Evolutionary conservation across 2,329 filamentous ascomycete genomes (phyloP).

Genomic region (Kalmusia sp.): DNA sequence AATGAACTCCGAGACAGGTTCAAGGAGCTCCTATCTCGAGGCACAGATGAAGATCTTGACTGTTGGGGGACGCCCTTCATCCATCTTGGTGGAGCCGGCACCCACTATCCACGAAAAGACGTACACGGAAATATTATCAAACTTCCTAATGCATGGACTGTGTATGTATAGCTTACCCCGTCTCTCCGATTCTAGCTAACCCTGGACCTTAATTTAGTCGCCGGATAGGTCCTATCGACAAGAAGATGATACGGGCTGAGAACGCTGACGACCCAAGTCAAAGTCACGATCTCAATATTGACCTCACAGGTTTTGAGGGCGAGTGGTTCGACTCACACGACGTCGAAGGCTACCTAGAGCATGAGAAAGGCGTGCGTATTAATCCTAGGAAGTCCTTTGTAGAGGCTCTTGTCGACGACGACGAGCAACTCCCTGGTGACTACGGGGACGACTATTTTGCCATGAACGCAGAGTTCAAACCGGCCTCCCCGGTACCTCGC

Average conservation of each 20-base stretch:
- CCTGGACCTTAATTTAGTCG: conserved; percentile 9
- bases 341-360: conserved; percentile 74
- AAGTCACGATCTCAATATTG: conserved; percentile 58
- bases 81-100: conserved; percentile 72
- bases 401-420: conserved; percentile 54
- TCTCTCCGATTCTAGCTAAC: no score
- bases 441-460: neutral
- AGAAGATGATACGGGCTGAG: conserved; percentile 33
- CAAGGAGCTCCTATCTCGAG: conserved; percentile 46
- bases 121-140: conserved; percentile 45
- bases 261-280: conserved; percentile 40
- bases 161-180: conserved; percentile 10
- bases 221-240: conserved; percentile 42
- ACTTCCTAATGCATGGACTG: conserved; percentile 37
- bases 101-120: conserved; percentile 62
- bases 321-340: conserved; percentile 81
- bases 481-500: neutral
- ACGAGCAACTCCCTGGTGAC: conserved; percentile 8
- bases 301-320: conserved; percentile 70
- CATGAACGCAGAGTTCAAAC: neutral
- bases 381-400: conserved; percentile 67
- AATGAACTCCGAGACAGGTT: conserved; percentile 51
- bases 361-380: conserved; percentile 67
- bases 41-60: conserved; percentile 60
- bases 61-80: conserved; percentile 68